These are phyloP conservation scores for Penicillium atrosanguineum DNA, from an alignment of 495 filamentous ascomycete genomes.

Conservation along the genomic window DNA sequence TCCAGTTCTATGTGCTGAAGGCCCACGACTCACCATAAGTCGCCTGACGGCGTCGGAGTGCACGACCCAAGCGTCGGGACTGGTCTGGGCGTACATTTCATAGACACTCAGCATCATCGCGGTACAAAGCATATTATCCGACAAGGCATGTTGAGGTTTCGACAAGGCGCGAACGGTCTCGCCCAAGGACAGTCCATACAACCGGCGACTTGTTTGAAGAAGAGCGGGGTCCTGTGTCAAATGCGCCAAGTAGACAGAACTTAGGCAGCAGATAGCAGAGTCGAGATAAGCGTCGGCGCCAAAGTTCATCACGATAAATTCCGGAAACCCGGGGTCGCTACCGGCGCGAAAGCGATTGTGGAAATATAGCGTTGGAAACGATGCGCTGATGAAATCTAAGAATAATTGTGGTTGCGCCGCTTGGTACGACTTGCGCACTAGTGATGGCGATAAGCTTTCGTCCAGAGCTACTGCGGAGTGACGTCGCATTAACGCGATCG, in stretches of 20 bases:
- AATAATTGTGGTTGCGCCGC: constrained; percentile 27
- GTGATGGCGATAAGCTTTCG: constrained; percentile 21
- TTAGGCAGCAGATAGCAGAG: constrained; percentile 30
- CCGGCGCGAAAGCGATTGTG: constrained; percentile 32
- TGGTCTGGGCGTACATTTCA: constrained; percentile 37
- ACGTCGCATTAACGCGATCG: constrained; percentile 26
- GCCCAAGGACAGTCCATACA: constrained; percentile 28
- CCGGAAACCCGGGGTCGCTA: constrained; percentile 22
- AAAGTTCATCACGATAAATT: constrained; percentile 24
- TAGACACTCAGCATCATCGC: constrained; percentile 37
- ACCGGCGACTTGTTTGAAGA: constrained; percentile 24
- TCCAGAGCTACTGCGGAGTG: constrained; percentile 18
- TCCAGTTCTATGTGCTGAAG: constrained; percentile 17
- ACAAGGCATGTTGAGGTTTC: constrained; percentile 21
- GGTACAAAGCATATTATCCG: constrained; percentile 32
- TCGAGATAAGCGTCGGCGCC: constrained; percentile 28
- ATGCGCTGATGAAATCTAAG: constrained; percentile 28
- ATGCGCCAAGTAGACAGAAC: constrained; percentile 29
- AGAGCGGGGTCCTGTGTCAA: constrained; percentile 23
- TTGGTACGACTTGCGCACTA: constrained; percentile 24
- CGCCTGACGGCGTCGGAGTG: constrained; percentile 30
- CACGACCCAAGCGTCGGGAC: constrained; percentile 29
- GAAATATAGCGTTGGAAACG: constrained; percentile 33
- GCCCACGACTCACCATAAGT: constrained; percentile 29
- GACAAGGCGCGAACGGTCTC: constrained; percentile 23